These are phyloP conservation scores for Russula emetica DNA, from an alignment of 768 basidiomycete species.

Conservation along the genomic window DNA sequence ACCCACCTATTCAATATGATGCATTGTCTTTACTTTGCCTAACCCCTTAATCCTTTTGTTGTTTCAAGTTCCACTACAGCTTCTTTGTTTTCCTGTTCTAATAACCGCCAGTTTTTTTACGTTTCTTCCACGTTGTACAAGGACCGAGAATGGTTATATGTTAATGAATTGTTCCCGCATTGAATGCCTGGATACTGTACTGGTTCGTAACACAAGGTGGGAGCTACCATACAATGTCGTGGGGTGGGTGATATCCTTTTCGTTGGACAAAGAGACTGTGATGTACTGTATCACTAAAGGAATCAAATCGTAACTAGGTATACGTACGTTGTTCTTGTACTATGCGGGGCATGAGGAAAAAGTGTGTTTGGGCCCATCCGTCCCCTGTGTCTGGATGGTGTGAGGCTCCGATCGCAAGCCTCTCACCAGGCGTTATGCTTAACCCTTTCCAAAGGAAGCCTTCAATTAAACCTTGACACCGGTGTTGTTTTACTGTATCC, in stretches of 20 bases:
- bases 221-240: not conserved
- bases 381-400: not conserved
- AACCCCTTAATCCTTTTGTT: not conserved
- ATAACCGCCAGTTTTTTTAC: not conserved
- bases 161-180: not conserved
- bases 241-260: not conserved
- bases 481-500: not conserved
- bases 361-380: not conserved
- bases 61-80: not conserved
- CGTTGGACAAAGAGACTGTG: not conserved
- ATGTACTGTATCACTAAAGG: not conserved
- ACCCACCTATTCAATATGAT: conserved; percentile 18
- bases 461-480: too few species aligned
- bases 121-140: not conserved
- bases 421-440: not conserved
- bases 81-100: not conserved
- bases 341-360: not conserved
- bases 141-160: not conserved
- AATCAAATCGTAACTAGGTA: not conserved
- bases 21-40: conserved; percentile 31
- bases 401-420: not conserved
- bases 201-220: not conserved
- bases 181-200: not conserved
- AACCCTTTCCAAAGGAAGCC: not conserved
- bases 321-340: not conserved